Evolutionary conservation across 306 rosid genomes (phyloP), one percentile per base, ranked within the genome.

Genomic region (Quercus gilva): DNA sequence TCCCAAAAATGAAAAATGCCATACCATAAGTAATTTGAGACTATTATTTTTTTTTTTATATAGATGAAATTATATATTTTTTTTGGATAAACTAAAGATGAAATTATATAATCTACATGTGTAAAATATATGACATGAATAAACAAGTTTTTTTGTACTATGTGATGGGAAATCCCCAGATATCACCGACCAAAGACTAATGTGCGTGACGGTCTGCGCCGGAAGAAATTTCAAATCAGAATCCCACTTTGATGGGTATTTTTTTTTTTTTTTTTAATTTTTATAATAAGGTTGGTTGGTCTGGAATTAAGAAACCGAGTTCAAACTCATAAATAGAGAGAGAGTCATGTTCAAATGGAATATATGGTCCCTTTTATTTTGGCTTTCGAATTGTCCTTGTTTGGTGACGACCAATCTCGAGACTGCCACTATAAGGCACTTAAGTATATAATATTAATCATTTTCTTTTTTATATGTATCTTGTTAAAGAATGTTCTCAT

Each of bases 171-270:
- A 49, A 49, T 49, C 53, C 53, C 53, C 53, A 31, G 18, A 60
- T 20, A 37, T 63, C 55, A 23, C 85, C 82, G 87, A 64, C 84
- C 76, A 69, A 21, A 21, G 35, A 67, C 74, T 75, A 77, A 57
- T 45, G 78, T 80, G 87, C 84, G 78, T 78, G 82, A 75, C 76
- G 55, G 74, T 58, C 84, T 55, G 78, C 84, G 87, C 83, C 76
- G 81, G 84, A 78, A 70, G 31, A 8, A 77, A 77, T 31, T 72
- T 3, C 6, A 63, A 28, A 35, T 31, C 23, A 11, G 19, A 10
- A 69, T 71, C 14, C 49, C 5, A 14, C 1, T 51, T 73, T 51
- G 51, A 19, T 28, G 2, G 11, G 37, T 2, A 0, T 12, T 10
- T 49, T 10, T 12, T 49, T 45, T n/a, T n/a, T 45, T 2, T 45